Percentiles rank a stretch among this genome's conserved stretches.
Conservation (phyloP, 225 moss, liverwort and hornwort species). For the Bryoerythrophyllum caledonicum region DNA sequence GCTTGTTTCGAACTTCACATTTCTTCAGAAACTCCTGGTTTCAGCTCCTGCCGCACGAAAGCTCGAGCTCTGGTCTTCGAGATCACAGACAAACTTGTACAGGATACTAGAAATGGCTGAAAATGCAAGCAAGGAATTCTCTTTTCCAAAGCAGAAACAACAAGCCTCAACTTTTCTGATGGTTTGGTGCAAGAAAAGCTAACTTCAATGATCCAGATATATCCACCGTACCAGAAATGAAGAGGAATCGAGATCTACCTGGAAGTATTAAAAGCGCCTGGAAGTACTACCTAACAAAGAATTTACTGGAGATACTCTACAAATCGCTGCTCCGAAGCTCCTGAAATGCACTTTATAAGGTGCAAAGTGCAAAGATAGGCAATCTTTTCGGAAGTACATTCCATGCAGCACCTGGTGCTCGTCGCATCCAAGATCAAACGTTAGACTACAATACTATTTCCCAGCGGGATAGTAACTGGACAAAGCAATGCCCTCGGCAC, state of each 20-base stretch:
- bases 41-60: neutral
- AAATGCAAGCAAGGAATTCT: neutral
- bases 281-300: neutral
- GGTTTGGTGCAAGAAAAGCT: neutral
- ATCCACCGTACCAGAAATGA: neutral
- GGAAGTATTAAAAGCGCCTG: neutral
- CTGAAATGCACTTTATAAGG: neutral
- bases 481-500: neutral
- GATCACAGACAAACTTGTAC: neutral
- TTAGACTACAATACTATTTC: neutral
- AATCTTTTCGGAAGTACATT: neutral
- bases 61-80: neutral
- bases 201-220: neutral
- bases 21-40: neutral
- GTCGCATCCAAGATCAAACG: neutral
- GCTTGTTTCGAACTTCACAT: neutral
- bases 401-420: no score
- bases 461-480: no score
- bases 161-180: neutral
- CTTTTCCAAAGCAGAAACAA: neutral
- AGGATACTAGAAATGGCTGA: neutral
- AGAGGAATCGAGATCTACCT: neutral
- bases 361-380: neutral
- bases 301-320: no score
- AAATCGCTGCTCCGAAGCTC: no score